These are phyloP conservation scores for Trichophyton benhamiae DNA, from an alignment of 2,329 filamentous ascomycete genomes.

Conservation along the genomic window DNA sequence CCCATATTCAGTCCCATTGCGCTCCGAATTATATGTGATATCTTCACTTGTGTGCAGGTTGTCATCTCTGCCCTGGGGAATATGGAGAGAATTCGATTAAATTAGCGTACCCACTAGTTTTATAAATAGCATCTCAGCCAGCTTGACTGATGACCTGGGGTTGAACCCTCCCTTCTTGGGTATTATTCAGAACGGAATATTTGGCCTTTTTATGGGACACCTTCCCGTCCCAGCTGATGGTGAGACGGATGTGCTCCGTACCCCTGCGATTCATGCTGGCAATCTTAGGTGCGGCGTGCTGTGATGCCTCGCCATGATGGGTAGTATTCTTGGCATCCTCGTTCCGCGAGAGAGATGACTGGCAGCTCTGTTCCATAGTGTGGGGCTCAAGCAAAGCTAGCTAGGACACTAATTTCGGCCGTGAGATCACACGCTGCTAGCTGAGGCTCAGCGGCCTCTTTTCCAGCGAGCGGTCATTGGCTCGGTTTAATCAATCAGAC, in stretches of 20 bases:
- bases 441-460: not conserved
- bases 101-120: not conserved
- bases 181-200: not conserved
- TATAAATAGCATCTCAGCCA: not conserved
- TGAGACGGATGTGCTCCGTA: not conserved
- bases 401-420: not conserved
- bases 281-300: not conserved
- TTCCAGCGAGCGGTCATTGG: not conserved
- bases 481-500: not conserved
- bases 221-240: slow-evolving; percentile 1
- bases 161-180: not conserved
- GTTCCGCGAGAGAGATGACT: not conserved
- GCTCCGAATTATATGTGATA: not conserved
- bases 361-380: not conserved
- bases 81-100: not conserved
- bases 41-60: not conserved
- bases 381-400: not conserved
- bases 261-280: not conserved
- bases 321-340: not conserved
- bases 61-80: not conserved
- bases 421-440: not conserved
- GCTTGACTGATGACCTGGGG: not conserved
- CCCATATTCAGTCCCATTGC: not conserved
- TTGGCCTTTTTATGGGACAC: not conserved
- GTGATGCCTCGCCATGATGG: not conserved